Evolutionary conservation across 176 grass and related monocot species (phyloP).

Genomic region (Panicum miliaceum): DNA sequence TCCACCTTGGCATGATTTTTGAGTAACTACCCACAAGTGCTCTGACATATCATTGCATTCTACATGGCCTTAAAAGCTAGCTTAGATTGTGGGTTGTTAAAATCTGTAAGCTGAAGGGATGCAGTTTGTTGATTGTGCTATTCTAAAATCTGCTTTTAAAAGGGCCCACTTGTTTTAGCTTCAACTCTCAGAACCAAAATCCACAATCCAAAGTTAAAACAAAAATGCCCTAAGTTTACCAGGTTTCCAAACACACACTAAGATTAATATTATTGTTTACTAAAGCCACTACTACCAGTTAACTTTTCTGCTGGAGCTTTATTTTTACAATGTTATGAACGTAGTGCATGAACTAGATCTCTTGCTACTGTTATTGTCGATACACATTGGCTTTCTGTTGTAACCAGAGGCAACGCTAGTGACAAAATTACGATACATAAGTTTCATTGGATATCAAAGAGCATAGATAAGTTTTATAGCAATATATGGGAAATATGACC

Average conservation of each 20-base stretch:
- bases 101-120: neutral
- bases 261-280: neutral
- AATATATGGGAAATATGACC: too few species aligned
- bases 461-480: too few species aligned
- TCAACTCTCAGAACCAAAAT: neutral
- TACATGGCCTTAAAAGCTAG: too few species aligned
- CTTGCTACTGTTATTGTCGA: constrained; percentile 14
- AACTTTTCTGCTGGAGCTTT: neutral
- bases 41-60: neutral
- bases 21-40: neutral
- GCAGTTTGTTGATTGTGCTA: neutral
- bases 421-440: too few species aligned
- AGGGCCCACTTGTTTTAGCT: neutral
- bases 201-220: neutral
- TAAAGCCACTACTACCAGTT: neutral
- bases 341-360: neutral
- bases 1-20: neutral
- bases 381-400: neutral
- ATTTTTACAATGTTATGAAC: neutral
- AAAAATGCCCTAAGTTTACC: neutral
- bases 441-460: too few species aligned
- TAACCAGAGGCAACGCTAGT: neutral
- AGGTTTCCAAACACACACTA: neutral
- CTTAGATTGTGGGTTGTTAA: neutral
- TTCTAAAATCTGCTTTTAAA: neutral